These are phyloP conservation scores for Primulina tabacum DNA, from an alignment of 257 asterid species.

Conservation along the genomic window DNA sequence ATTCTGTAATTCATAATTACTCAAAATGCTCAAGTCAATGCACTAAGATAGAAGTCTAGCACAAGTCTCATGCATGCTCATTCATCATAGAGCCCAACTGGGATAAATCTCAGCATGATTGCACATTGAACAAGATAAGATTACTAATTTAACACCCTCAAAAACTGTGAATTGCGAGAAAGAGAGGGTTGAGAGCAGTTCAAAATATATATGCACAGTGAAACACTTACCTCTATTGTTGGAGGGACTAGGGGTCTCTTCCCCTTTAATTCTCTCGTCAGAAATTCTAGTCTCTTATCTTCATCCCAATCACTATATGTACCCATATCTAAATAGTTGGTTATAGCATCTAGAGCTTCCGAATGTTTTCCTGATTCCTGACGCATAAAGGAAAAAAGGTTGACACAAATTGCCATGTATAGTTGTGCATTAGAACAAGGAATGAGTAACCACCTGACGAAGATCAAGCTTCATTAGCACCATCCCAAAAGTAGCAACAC, in stretches of 20 bases:
- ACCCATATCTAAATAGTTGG: constrained; percentile 83
- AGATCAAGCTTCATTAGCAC: constrained; percentile 95
- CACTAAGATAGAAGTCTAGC: constrained; percentile 4
- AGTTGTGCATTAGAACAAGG: not conserved
- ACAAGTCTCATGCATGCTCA: not conserved
- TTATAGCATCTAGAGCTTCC: constrained; percentile 90
- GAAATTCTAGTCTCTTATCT: constrained; percentile 74
- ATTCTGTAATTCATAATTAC: not conserved
- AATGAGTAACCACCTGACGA: constrained; percentile 65
- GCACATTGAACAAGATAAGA: not conserved
- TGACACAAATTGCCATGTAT: constrained; percentile 13
- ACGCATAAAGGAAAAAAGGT: constrained; percentile 25
- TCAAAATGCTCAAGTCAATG: constrained; percentile 13
- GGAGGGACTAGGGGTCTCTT: constrained; percentile 92
- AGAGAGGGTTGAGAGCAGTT: not conserved
- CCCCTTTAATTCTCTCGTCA: constrained; percentile 87
- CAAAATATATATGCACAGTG: not conserved
- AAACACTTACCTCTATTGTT: constrained; percentile 57
- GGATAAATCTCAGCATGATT: not conserved
- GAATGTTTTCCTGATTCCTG: constrained; percentile 96
- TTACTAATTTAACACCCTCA: not conserved
- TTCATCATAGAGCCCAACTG: constrained; percentile 2
- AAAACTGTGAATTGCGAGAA: not conserved
- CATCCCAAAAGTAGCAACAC: constrained; percentile 89
- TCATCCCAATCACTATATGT: constrained; percentile 95